Base-by-base conservation (phyloP, 441 rosid species). In the Geranium incanum region DNA sequence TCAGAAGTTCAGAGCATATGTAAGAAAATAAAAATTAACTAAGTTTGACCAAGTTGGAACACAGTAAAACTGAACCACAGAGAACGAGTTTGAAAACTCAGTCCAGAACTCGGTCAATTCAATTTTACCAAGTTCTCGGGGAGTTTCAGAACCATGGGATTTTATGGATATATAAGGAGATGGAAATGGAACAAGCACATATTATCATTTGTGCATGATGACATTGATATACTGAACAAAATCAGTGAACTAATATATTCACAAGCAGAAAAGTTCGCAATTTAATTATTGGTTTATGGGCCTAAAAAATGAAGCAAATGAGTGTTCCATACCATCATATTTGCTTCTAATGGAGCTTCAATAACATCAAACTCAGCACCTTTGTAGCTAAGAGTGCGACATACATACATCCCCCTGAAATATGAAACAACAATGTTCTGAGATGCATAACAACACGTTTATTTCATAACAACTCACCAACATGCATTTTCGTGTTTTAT, bases 361-460 rank as follows among this genome's bases (percentile, higher is more conserved):
- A 92, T 86, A 77, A 92, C 89, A 71, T 92, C 97, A 86, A 95
- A 90, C 78, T 92, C 98, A 39, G 69, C 95, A 76, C 97, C 99
- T 78, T 89, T 86, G 82, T 95, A 95, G 87, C 99, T 95, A 81
- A 95, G 90, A 74, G 97, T 95, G 71, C 99, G 99, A 76, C 99
- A 95, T 59, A 92, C 97, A 74, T 89, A 95, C 99, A 95, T 95
- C 74, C 99, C 99, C 95, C 99, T 95, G 73, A 76, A 67, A 72
- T 67, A 81, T 72, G 71, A 73, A 82, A 73, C 71, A 70, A 68
- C 37, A 55, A 72, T 5, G 8, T 71, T 36, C 50, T 21, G 38
- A 63, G 67, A 33, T 63, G 23, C 36, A 63, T 13, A 21, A 21
- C 21, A 21, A 21, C 21, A 78, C 39, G 69, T 63, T 66, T 60